phyloP scores from a whole-genome alignment of 1,139 yeast species.

The Pichia sp. region DNA sequence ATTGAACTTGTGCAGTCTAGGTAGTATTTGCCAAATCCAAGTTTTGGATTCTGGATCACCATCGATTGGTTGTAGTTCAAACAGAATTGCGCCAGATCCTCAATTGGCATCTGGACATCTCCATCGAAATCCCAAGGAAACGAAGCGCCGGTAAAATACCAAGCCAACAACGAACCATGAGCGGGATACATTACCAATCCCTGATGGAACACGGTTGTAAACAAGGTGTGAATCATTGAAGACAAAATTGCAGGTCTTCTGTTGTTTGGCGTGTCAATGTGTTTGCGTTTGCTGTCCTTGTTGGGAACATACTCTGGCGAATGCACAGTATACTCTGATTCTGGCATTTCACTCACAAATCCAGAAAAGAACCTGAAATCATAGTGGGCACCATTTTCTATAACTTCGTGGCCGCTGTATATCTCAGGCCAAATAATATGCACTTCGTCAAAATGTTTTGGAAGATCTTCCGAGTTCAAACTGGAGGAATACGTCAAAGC shows the following conservation, averaged over 20 bases:
- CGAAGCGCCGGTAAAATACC: conserved; percentile 48
- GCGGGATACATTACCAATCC: conserved; percentile 43
- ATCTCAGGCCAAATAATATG: conserved; percentile 26
- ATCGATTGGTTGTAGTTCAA: conserved; percentile 36
- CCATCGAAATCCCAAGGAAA: conserved; percentile 52
- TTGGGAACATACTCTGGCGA: conserved; percentile 3
- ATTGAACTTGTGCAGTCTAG: conserved; percentile 34
- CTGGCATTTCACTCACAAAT: conserved; percentile 24
- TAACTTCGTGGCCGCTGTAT: conserved; percentile 20
- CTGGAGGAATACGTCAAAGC: conserved; percentile 26
- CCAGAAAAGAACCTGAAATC: conserved; percentile 70
- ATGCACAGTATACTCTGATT: conserved; percentile 2
- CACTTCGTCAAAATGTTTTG: conserved; percentile 50
- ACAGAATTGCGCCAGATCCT: conserved; percentile 35
- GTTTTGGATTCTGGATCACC: conserved; percentile 54
- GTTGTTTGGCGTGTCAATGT: conserved; percentile 12
- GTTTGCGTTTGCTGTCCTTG: neutral
- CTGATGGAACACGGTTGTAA: conserved; percentile 36
- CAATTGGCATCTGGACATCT: conserved; percentile 51
- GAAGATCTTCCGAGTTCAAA: conserved; percentile 21
- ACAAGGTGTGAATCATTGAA: conserved; percentile 39
- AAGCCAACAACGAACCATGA: conserved; percentile 43
- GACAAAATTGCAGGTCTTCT: conserved; percentile 35
- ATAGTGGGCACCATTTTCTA: conserved; percentile 48
- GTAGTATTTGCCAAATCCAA: conserved; percentile 48